Conservation (phyloP, 768 basidiomycete genomes). For the Candolleomyces aberdarensis region DNA sequence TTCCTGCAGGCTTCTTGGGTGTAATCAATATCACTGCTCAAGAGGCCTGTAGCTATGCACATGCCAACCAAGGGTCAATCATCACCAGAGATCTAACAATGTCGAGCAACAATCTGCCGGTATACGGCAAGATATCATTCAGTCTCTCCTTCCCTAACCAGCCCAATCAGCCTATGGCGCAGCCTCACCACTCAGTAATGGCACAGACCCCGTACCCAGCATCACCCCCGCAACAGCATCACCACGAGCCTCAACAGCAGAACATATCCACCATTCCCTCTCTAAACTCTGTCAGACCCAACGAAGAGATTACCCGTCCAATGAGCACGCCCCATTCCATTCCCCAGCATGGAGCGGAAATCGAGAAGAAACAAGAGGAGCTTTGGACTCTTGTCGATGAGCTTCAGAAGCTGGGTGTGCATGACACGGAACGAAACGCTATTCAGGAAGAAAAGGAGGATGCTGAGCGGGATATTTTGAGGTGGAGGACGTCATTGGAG, state of each 20-base stretch:
- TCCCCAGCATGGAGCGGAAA: conserved; percentile 11
- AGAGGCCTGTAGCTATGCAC: conserved; percentile 50
- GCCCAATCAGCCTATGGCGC: conserved; percentile 14
- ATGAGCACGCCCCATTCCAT: conserved; percentile 6
- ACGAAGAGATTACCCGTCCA: conserved; percentile 3
- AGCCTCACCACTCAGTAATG: conserved; percentile 2
- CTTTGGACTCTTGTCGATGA: not conserved
- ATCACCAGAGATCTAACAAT: conserved; percentile 72
- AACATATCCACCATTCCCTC: not conserved
- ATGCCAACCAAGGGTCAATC: conserved; percentile 45
- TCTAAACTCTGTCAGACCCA: not conserved
- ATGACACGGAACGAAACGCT: not conserved
- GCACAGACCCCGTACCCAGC: conserved; percentile 10
- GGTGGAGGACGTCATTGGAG: not conserved
- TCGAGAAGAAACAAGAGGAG: not conserved
- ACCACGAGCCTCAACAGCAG: conserved; percentile 4
- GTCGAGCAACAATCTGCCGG: conserved; percentile 73
- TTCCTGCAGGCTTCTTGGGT: conserved; percentile 50
- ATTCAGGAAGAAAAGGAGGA: not conserved
- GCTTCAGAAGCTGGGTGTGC: not conserved
- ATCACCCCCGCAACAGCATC: conserved; percentile 4
- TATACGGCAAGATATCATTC: conserved; percentile 81
- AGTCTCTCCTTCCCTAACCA: conserved; percentile 43
- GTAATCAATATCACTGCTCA: conserved; percentile 53
- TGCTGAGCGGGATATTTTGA: not conserved